Base-by-base conservation (phyloP, 139 green algal genomes). In the Zygnema cylindricum region DNA sequence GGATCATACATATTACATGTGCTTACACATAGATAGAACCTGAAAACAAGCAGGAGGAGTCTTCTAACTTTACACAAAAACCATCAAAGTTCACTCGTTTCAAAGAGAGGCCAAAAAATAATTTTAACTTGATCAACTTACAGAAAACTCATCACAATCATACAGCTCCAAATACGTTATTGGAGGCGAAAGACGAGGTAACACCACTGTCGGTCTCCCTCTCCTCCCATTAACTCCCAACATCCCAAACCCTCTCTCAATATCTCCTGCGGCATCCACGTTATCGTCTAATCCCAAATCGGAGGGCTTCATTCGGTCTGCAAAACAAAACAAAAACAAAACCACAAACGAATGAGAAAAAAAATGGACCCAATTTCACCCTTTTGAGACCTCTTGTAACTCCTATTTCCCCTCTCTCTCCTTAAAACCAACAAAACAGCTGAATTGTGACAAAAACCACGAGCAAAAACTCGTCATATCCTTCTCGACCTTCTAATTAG, bases 81-180 rank as follows among this genome's bases (percentile, higher is more conserved):
- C 36, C 43, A 81, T 16, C n/a, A n/a, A 81, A 57, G 73, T 81
- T 16, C 43, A 35, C 42, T 11, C 16, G 73, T 16, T 43, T 69
- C 11, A 84, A 69, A 84, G 43, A 75, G 73, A 81, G 42, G 30
- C 16, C 16, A 11, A 81, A 35, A 81, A 71, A 69, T 32, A 84
- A 3, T 69, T 42, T 16, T 16, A 43, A 69, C 16, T 16, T 23
- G 21, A 73, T n/a, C 23, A 32, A 32, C 86, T 38, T 42, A 98
- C 87, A 0, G 94, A 95, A 42, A 98, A 86, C 25, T 86, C 54
- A 0, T 40, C 30, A 79, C 96, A 95, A 89, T 98, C 96, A 86
- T 95, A 93, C 2, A 98, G 95, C 55, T 96, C 91, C 32, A 97
- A 90, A 86, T 98, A 98, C 35, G 94, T 97, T 82, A 98, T 96